Evolutionary conservation across 495 filamentous ascomycete species (phyloP), one percentile per base, ranked within the genome.

Genomic region (Jackrogersella multiformis): DNA sequence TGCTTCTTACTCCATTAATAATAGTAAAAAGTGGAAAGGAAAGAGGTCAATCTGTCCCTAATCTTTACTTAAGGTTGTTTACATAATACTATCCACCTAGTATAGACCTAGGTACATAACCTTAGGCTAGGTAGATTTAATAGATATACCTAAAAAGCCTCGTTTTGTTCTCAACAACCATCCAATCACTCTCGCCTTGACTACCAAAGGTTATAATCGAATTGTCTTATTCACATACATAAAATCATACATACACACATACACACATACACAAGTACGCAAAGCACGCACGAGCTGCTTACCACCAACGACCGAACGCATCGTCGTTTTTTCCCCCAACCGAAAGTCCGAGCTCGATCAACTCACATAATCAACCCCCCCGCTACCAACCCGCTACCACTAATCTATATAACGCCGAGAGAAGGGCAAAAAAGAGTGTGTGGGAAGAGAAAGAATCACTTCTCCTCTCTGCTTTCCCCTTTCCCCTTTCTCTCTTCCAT

Each of bases 341-440:
- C 34, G 13, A 70, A 65, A 70, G 54, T 65, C 67, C 61, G 61
- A 58, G 56, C 38, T 56, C 23, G 51, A 30, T 12, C 24, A 10
- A 49, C 55, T 38, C 13, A 57, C 18, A 45, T 52, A 53, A 58
- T 45, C 46, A 54, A 8, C 34, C 21, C 42, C 21, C 38, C 20
- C n/a, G n/a, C n/a, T n/a, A n/a, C n/a, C n/a, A n/a, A n/a, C n/a
- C 54, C 38, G 28, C 55, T 26, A 30, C 44, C 16, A 57, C 32
- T 57, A 51, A 63, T 58, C 60, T 48, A 61, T 64, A 69, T 64
- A 69, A 61, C 51, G 55, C 66, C 56, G 61, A 61, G 48, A 18
- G 44, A 61, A 34, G 16, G 26, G 23, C 41, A 53, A 18, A 34
- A 1, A 10, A 55, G n/a, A n/a, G n/a, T n/a, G n/a, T n/a, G n/a